Evolutionary conservation across 495 filamentous ascomycete species (phyloP).

Genomic region (Penicillium ochrochloron): DNA sequence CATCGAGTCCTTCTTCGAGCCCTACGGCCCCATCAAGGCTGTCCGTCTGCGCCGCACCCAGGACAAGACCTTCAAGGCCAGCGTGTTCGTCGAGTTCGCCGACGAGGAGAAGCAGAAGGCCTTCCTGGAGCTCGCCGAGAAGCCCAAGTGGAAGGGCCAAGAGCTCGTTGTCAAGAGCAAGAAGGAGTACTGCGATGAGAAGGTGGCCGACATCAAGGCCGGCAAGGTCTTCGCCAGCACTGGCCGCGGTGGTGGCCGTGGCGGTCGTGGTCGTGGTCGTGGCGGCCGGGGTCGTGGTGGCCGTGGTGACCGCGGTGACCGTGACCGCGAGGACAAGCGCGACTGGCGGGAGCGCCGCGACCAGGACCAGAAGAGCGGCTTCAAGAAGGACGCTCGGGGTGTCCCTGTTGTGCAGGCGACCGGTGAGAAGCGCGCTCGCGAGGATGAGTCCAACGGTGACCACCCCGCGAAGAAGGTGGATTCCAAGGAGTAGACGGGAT

Average conservation of each 20-base stretch:
- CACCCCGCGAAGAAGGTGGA: conserved; percentile 56
- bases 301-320: conserved; percentile 30
- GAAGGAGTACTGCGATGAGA: conserved; percentile 80
- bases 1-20: conserved; percentile 87
- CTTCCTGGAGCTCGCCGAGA: conserved; percentile 78
- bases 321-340: conserved; percentile 50
- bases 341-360: conserved; percentile 73
- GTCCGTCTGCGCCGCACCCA: conserved; percentile 84
- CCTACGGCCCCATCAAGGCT: conserved; percentile 76
- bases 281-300: conserved; percentile 38
- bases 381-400: conserved; percentile 57
- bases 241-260: conserved; percentile 32
- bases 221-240: conserved; percentile 66
- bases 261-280: conserved; percentile 38
- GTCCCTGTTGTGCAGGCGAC: conserved; percentile 55
- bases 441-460: conserved; percentile 46
- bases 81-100: conserved; percentile 90
- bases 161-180: conserved; percentile 81
- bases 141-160: conserved; percentile 78
- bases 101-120: conserved; percentile 72
- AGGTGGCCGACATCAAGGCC: conserved; percentile 73
- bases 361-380: conserved; percentile 67
- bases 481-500: conserved; percentile 44
- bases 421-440: conserved; percentile 55
- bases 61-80: conserved; percentile 81